A percentile compares a stretch with the other conserved stretches of the same genome.
Evolutionary conservation across 345 rosid species (phyloP).

Genomic region (Angophora floribunda): DNA sequence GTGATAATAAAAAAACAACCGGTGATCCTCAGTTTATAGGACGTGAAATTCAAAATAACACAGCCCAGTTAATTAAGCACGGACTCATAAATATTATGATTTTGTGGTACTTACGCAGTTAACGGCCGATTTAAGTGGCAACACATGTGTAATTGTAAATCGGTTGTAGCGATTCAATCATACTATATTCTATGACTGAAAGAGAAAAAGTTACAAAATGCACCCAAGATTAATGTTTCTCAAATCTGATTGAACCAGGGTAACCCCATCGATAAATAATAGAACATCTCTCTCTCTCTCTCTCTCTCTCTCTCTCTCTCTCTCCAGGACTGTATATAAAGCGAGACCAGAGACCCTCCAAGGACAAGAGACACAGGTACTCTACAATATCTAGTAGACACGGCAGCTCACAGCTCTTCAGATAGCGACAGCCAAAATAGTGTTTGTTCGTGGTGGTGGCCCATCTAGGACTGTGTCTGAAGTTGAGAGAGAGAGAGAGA

Average conservation of each 20-base stretch:
- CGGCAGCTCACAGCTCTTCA: not conserved
- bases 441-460: not conserved
- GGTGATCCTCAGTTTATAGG: not conserved
- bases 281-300: not conserved
- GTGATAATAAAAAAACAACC: not conserved
- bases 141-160: not conserved
- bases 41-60: not conserved
- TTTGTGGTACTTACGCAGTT: accelerated
- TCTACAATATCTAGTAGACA: not conserved
- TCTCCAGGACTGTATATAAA: not conserved
- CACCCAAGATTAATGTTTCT: not conserved
- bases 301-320: not conserved
- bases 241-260: not conserved
- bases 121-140: not conserved
- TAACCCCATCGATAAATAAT: not conserved
- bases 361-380: not conserved
- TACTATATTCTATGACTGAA: not conserved
- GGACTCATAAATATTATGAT: not conserved
- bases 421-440: not conserved
- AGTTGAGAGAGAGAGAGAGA: conserved; percentile 5
- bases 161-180: not conserved
- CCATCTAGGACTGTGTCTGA: conserved; percentile 16
- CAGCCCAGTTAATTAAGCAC: not conserved
- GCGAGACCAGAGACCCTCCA: not conserved
- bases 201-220: not conserved